Conservation (phyloP, 345 rosid species). For the Clausena lansium region DNA sequence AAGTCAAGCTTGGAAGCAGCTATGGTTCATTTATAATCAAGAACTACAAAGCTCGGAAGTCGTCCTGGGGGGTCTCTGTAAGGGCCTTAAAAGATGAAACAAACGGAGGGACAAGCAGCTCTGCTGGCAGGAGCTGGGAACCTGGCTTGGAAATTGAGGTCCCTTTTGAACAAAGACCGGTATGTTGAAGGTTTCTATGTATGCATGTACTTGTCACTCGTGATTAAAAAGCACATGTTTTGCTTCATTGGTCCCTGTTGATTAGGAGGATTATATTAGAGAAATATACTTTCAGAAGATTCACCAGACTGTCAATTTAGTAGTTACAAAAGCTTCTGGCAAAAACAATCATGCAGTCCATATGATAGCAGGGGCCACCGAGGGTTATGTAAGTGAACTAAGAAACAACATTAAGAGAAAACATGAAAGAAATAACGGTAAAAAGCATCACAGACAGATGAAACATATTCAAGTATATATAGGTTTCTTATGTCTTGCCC, state of each 20-base stretch:
- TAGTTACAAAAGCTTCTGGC: not conserved
- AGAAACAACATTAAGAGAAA: not conserved
- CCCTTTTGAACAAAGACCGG: constrained; percentile 94
- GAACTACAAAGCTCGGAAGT: constrained; percentile 26
- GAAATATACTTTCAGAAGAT: not conserved
- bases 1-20: constrained; percentile 43
- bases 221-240: not conserved
- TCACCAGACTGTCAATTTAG: not conserved
- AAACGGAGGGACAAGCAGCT: constrained; percentile 51
- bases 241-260: not conserved
- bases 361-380: not conserved
- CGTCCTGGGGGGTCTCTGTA: constrained; percentile 32
- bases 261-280: not conserved
- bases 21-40: constrained; percentile 38
- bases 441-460: not conserved
- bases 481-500: not conserved
- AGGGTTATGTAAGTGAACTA: not conserved
- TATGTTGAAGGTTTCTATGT: constrained; percentile 23
- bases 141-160: constrained; percentile 83
- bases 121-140: constrained; percentile 74
- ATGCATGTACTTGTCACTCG: not conserved
- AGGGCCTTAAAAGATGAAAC: constrained; percentile 67
- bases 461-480: not conserved
- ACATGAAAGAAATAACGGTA: not conserved
- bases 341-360: not conserved